Evolutionary conservation across 1,284 basidiomycete species (phyloP).

Genomic region (Hortiboletus rubellus): DNA sequence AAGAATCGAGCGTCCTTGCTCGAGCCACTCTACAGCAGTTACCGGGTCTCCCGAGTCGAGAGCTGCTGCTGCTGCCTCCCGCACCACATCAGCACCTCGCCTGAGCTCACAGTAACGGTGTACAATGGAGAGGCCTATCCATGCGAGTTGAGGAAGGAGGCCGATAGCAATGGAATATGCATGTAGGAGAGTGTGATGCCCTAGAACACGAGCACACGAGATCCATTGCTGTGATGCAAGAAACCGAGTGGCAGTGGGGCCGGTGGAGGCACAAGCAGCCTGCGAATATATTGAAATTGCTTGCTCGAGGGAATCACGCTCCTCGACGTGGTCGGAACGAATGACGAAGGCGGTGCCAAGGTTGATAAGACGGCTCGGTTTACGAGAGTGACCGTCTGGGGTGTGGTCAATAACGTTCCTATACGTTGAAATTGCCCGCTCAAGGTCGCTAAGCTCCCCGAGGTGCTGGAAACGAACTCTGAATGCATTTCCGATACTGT

Average conservation of each 20-base stretch:
- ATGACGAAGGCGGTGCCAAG: background rate
- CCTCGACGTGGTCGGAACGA: background rate
- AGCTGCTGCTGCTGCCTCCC: no score
- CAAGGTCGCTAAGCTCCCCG: background rate
- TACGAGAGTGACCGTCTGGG: background rate
- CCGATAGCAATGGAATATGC: background rate
- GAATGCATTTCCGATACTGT: background rate
- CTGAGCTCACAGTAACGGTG: background rate
- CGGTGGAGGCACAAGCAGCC: background rate
- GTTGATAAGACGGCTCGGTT: background rate
- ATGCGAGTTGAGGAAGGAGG: constrained; percentile 6
- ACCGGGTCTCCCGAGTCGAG: no score
- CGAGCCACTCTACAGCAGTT: background rate
- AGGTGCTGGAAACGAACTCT: background rate
- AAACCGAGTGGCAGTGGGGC: background rate
- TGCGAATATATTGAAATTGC: background rate
- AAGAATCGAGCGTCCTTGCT: no score
- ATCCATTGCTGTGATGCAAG: background rate
- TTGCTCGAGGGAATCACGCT: background rate
- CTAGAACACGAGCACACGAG: background rate
- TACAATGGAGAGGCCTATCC: background rate
- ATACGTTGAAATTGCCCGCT: background rate
- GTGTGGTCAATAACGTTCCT: background rate
- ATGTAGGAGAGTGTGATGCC: background rate
- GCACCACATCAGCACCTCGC: background rate